Conservation (phyloP, 768 basidiomycete genomes). For the Pseudohyphozyma bogoriensis region DNA sequence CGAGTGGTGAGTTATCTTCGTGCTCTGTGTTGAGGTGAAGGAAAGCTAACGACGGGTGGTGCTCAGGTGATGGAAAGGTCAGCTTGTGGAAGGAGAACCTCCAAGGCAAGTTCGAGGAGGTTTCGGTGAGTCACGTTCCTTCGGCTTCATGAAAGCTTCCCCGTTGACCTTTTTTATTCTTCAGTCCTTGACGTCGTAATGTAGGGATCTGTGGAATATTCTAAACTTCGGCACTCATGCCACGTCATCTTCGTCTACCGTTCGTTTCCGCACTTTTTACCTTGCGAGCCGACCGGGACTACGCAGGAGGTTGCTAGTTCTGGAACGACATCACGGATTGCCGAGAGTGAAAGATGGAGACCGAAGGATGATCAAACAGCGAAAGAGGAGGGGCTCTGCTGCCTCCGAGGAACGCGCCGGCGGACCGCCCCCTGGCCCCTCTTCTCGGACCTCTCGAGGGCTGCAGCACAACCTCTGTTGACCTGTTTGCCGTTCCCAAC, state of each 20-base stretch:
- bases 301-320: too few species aligned
- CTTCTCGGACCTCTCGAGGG: too few species aligned
- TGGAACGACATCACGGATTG: too few species aligned
- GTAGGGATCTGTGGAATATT: background rate
- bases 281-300: background rate
- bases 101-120: constrained; percentile 91
- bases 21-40: background rate
- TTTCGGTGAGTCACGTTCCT: constrained; percentile 52
- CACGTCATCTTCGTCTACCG: background rate
- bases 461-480: too few species aligned
- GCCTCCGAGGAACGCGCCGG: too few species aligned
- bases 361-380: too few species aligned
- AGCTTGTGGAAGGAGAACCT: constrained; percentile 97
- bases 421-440: too few species aligned
- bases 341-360: too few species aligned
- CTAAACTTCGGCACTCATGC: background rate
- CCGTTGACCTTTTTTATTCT: background rate
- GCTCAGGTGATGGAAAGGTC: constrained; percentile 81
- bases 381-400: too few species aligned
- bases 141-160: background rate
- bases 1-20: constrained; percentile 45
- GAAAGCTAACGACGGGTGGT: background rate
- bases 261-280: background rate
- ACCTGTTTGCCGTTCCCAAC: background rate
- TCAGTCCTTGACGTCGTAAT: background rate